Conservation (phyloP, 1,284 basidiomycete genomes). For the Xerocomus minutiporus region DNA sequence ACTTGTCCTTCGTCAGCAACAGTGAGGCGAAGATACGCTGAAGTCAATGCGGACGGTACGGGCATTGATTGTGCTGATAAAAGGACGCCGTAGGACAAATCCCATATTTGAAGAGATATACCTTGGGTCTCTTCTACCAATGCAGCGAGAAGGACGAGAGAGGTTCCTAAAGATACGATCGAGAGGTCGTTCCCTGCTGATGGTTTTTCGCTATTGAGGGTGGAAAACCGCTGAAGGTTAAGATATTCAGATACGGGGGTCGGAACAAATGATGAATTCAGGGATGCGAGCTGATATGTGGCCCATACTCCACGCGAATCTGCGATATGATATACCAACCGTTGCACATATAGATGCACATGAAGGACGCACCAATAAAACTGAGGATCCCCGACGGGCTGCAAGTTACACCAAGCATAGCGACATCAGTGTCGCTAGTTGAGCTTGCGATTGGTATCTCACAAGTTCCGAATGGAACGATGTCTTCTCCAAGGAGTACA, state of each 20-base stretch:
- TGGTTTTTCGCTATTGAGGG: constrained; percentile 16
- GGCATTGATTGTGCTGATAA: constrained; percentile 52
- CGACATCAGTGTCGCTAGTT: not conserved
- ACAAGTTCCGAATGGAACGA: constrained; percentile 17
- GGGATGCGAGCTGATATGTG: constrained; percentile 40
- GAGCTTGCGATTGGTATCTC: constrained; percentile 20
- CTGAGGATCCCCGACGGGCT: constrained; percentile 29
- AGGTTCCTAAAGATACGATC: constrained; percentile 54
- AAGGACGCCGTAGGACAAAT: constrained; percentile 65
- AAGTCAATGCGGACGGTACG: constrained; percentile 45
- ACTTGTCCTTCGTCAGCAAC: constrained; percentile 45
- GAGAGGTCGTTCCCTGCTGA: constrained; percentile 34
- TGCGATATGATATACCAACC: constrained; percentile 11
- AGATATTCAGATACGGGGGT: constrained; percentile 37
- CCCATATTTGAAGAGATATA: constrained; percentile 62
- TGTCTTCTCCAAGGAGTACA: constrained; percentile 18
- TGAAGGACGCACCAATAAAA: constrained; percentile 25
- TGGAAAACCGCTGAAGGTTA: constrained; percentile 35
- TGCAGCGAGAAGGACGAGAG: constrained; percentile 58
- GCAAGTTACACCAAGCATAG: constrained; percentile 22
- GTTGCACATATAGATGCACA: not conserved
- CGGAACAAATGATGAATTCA: constrained; percentile 26
- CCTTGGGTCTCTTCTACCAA: constrained; percentile 41
- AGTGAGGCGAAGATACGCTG: constrained; percentile 29
- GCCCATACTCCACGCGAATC: constrained; percentile 26